Percentiles rank a stretch among this genome's conserved stretches.
phyloP scores from a whole-genome alignment of 2,329 filamentous ascomycete genomes.

The Fusarium sp. region DNA sequence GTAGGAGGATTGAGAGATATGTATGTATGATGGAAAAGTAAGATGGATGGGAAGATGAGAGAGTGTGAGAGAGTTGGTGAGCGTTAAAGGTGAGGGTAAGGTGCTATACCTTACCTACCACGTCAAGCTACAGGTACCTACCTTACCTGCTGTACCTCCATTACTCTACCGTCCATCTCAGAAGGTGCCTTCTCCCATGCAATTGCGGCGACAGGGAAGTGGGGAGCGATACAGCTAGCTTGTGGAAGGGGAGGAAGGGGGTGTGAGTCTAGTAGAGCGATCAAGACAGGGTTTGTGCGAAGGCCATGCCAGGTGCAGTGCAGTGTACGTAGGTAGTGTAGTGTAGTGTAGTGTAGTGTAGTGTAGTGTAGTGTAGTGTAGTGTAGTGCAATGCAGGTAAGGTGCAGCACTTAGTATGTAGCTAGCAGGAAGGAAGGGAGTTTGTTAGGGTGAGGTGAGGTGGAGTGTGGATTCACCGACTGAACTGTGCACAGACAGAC shows the following conservation, averaged over 20 bases:
- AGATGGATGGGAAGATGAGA: slow-evolving; percentile 18
- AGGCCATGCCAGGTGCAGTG: slow-evolving; percentile 11
- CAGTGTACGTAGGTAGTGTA: background rate
- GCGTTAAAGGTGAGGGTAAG: slow-evolving; percentile 11
- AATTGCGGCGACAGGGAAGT: slow-evolving; percentile 30
- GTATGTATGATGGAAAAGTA: slow-evolving; percentile 19
- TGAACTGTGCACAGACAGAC: background rate
- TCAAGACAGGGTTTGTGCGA: slow-evolving; percentile 25
- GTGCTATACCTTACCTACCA: slow-evolving; percentile 9
- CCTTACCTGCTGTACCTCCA: too few species aligned
- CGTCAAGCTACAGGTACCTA: background rate
- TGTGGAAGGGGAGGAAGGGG: slow-evolving; percentile 9
- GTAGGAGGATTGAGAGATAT: slow-evolving; percentile 2
- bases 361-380: background rate
- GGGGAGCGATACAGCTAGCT: slow-evolving; percentile 13
- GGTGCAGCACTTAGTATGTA: slow-evolving; percentile 30
- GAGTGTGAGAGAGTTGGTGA: background rate
- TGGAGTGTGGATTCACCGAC: background rate
- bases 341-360: background rate
- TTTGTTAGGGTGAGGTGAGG: slow-evolving; percentile 27
- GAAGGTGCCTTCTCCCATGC: slow-evolving; percentile 16
- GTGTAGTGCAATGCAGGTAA: slow-evolving; percentile 1
- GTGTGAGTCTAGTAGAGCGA: slow-evolving; percentile 20
- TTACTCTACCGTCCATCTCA: background rate
- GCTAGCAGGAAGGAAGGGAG: slow-evolving; percentile 25